A percentile compares a stretch with the other conserved stretches of the same genome.
Evolutionary conservation across 306 rosid genomes (phyloP).

Genomic region (Luffa aegyptiaca): DNA sequence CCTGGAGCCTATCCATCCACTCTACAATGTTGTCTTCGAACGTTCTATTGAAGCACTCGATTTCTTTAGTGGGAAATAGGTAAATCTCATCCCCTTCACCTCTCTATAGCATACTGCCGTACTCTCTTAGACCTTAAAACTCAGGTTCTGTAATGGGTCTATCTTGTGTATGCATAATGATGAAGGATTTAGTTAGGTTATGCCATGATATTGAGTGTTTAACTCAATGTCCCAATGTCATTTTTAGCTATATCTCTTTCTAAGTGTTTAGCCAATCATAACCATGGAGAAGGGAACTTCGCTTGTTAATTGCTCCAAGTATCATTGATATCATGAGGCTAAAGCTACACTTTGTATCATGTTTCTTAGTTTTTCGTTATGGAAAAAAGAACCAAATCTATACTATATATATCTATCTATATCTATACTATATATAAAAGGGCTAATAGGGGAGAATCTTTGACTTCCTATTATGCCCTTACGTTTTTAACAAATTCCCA

Average conservation of each 20-base stretch:
- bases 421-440: no score
- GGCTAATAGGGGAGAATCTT: no score
- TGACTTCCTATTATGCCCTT: no score
- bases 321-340: not conserved
- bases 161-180: not conserved
- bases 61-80: slow-evolving; percentile 37
- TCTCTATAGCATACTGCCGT: not conserved
- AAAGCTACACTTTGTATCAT: not conserved
- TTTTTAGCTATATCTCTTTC: not conserved
- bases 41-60: slow-evolving; percentile 57
- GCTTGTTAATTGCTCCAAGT: not conserved
- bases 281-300: not conserved
- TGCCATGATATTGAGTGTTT: not conserved
- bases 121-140: not conserved
- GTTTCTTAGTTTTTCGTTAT: not conserved
- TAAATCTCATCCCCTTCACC: not conserved
- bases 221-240: not conserved
- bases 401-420: no score
- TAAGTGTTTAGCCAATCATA: not conserved
- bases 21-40: slow-evolving; percentile 60
- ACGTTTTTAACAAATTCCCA: no score
- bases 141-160: not conserved
- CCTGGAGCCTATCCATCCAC: slow-evolving; percentile 75
- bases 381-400: no score
- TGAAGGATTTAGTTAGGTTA: not conserved